Evolutionary conservation across 2,329 filamentous ascomycete species (phyloP).

Genomic region (Fusarium robinianum): DNA sequence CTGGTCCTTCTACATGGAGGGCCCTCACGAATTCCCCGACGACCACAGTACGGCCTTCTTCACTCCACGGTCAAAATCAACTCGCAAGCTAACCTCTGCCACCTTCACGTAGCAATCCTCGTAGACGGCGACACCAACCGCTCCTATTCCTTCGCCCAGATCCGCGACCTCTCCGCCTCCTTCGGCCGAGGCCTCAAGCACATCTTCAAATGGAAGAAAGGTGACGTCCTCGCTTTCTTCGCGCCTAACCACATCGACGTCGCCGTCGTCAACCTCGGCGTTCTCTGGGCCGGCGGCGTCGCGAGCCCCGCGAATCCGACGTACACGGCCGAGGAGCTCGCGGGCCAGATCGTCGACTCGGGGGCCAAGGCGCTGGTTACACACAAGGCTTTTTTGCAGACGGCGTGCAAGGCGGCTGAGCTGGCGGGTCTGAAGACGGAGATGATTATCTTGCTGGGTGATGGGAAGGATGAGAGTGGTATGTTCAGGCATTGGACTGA

Average conservation of each 20-base stretch:
- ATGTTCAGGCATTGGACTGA: constrained; percentile 72
- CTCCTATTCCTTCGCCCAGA: constrained; percentile 71
- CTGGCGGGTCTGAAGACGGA: constrained; percentile 72
- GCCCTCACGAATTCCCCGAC: constrained; percentile 69
- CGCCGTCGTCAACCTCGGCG: constrained; percentile 75
- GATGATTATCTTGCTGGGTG: constrained; percentile 76
- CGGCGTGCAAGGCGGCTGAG: constrained; percentile 69
- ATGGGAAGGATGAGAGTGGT: constrained; percentile 62
- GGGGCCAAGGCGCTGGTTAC: constrained; percentile 76
- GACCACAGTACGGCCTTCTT: constrained; percentile 64
- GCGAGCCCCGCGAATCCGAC: constrained; percentile 86
- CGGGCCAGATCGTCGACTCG: constrained; percentile 81
- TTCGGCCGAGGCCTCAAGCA: constrained; percentile 81
- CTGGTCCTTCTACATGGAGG: constrained; percentile 78
- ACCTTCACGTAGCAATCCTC: constrained; percentile 66
- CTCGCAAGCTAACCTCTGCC: constrained; percentile 10
- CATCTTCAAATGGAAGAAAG: constrained; percentile 76
- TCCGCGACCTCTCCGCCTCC: constrained; percentile 67
- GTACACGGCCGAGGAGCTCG: constrained; percentile 82
- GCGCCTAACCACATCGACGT: constrained; percentile 87
- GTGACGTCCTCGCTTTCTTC: constrained; percentile 82
- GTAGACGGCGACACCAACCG: constrained; percentile 71
- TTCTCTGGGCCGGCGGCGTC: constrained; percentile 81
- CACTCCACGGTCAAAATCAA: neutral
- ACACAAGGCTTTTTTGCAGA: constrained; percentile 67